Evolutionary conservation across 176 grass and related monocot species (phyloP).

Genomic region (Avena eriantha): DNA sequence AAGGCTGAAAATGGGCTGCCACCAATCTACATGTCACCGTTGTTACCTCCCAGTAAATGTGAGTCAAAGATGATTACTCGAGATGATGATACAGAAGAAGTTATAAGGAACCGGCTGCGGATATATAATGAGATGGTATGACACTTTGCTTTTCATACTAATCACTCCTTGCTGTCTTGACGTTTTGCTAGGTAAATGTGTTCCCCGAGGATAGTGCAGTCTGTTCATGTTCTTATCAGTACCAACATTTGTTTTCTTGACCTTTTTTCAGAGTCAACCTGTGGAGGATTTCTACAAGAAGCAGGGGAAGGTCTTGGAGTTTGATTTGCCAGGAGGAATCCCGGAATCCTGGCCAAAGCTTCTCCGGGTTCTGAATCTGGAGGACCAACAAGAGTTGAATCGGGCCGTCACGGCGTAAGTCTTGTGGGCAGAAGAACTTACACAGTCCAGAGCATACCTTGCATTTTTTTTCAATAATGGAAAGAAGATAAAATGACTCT

Average conservation of each 20-base stretch:
- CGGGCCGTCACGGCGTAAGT: conserved; percentile 67
- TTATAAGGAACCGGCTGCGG: conserved; percentile 73
- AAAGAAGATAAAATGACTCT: conserved; percentile 45
- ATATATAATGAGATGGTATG: conserved; percentile 90
- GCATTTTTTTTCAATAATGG: conserved; percentile 62
- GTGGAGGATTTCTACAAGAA: conserved; percentile 83
- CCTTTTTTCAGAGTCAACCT: conserved; percentile 68
- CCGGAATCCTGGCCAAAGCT: conserved; percentile 93
- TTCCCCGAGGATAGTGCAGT: background rate
- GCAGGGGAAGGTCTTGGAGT: conserved; percentile 83
- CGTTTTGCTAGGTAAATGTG: background rate
- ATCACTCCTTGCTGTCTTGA: background rate
- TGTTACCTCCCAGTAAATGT: conserved; percentile 83
- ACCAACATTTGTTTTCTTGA: conserved; percentile 7
- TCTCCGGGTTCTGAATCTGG: conserved; percentile 75
- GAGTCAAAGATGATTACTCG: conserved; percentile 80
- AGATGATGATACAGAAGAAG: conserved; percentile 87
- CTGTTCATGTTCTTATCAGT: background rate
- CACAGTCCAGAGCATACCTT: background rate
- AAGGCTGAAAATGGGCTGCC: conserved; percentile 76
- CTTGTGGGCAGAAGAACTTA: background rate
- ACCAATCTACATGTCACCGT: conserved; percentile 79
- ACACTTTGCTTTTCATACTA: background rate
- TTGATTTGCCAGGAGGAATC: conserved; percentile 90
- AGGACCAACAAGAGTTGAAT: conserved; percentile 74